Conservation (phyloP, 2,329 filamentous ascomycete species). For the Dothiorella sarmentorum region DNA sequence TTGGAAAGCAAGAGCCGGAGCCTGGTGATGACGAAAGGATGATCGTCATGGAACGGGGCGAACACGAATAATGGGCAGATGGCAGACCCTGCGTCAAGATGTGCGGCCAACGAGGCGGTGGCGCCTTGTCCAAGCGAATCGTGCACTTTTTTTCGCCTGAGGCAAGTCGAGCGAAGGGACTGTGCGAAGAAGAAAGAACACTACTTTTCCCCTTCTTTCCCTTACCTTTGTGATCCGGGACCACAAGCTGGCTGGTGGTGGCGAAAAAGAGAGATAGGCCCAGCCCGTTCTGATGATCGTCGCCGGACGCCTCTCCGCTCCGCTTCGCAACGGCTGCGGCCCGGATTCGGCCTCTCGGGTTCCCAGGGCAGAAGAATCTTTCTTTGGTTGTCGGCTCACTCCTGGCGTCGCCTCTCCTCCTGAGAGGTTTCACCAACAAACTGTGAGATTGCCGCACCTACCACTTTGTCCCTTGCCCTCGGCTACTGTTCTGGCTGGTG, state of each 20-base stretch:
- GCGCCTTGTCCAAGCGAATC: conserved; percentile 3
- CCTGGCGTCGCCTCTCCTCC: background rate
- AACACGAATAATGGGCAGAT: conserved; percentile 5
- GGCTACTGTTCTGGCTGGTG: background rate
- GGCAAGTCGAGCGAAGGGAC: background rate
- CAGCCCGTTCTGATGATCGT: background rate
- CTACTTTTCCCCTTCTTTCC: background rate
- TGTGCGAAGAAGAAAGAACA: background rate
- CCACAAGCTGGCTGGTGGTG: too few species aligned
- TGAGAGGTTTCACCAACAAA: too few species aligned
- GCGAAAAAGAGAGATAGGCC: background rate
- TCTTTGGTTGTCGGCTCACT: background rate
- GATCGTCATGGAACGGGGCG: conserved; percentile 3
- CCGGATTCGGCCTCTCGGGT: conserved; percentile 5
- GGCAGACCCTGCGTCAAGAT: conserved; percentile 11
- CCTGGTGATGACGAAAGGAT: conserved; percentile 7
- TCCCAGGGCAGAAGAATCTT: too few species aligned
- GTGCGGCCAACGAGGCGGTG: background rate
- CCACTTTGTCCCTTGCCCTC: background rate
- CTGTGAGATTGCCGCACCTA: background rate
- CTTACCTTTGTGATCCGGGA: too few species aligned
- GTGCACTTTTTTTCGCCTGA: too few species aligned
- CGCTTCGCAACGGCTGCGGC: conserved; percentile 6
- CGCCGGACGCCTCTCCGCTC: background rate
- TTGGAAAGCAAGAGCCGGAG: background rate